Evolutionary conservation across 176 grass and related monocot species (phyloP).

Genomic region (Typha latifolia): DNA sequence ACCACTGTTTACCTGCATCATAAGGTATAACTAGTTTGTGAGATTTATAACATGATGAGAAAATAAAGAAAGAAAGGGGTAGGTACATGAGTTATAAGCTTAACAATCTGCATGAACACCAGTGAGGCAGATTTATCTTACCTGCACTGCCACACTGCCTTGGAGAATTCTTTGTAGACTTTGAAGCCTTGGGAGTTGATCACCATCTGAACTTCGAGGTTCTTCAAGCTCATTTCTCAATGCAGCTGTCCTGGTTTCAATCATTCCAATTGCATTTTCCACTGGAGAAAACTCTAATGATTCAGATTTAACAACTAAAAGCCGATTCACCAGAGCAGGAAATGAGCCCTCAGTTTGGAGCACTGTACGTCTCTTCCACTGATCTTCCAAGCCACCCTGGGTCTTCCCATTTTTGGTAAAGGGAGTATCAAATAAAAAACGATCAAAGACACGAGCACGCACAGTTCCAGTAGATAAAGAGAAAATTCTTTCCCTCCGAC

Average conservation of each 20-base stretch:
- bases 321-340: conserved; percentile 84
- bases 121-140: conserved; percentile 17
- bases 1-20: conserved; percentile 87
- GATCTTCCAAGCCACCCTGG: conserved; percentile 88
- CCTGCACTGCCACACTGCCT: conserved; percentile 98
- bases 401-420: conserved; percentile 99
- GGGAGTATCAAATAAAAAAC: conserved; percentile 88
- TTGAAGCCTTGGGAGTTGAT: conserved; percentile 92
- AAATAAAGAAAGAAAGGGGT: background rate
- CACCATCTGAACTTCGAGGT: conserved; percentile 89
- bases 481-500: conserved; percentile 94
- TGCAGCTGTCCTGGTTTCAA: conserved; percentile 90
- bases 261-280: conserved; percentile 99
- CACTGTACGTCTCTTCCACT: conserved; percentile 96
- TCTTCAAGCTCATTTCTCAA: conserved; percentile 98
- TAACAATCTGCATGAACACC: background rate
- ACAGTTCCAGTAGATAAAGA: conserved; percentile 75
- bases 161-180: conserved; percentile 96
- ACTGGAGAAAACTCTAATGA: conserved; percentile 95
- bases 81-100: background rate
- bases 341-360: conserved; percentile 90
- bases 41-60: background rate
- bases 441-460: conserved; percentile 84
- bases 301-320: conserved; percentile 82
- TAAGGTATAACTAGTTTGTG: background rate